These are phyloP conservation scores for Sapria himalayana DNA, from an alignment of 345 rosid genomes.

Conservation along the genomic window DNA sequence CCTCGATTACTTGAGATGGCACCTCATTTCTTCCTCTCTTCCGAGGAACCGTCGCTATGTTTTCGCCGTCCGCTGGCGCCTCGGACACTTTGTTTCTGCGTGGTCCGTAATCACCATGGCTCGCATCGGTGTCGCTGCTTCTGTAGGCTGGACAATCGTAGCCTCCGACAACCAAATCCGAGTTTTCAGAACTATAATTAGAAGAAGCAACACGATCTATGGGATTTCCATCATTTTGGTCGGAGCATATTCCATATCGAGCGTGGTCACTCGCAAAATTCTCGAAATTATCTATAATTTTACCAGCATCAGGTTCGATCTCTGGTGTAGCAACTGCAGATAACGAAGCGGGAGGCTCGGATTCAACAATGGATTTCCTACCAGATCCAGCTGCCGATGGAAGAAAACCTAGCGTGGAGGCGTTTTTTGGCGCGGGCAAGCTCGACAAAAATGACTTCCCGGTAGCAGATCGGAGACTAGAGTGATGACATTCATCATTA, in stretches of 20 bases:
- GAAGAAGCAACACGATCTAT: background rate
- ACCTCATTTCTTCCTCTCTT: constrained; percentile 62
- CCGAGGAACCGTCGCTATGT: constrained; percentile 20
- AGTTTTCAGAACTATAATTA: constrained; percentile 9
- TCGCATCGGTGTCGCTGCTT: constrained; percentile 4
- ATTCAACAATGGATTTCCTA: constrained; percentile 43
- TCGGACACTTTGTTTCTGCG: constrained; percentile 15
- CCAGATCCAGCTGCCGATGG: constrained; percentile 32
- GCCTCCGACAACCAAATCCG: too few species aligned
- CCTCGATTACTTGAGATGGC: constrained; percentile 60
- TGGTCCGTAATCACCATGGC: constrained; percentile 10
- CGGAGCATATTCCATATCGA: too few species aligned
- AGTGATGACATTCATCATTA: too few species aligned
- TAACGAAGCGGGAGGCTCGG: constrained; percentile 15
- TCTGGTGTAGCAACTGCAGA: constrained; percentile 7
- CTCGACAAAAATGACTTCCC: constrained; percentile 53
- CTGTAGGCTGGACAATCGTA: too few species aligned
- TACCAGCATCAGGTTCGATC: constrained; percentile 12
- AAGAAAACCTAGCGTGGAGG: constrained; percentile 40
- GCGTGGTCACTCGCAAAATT: constrained; percentile 13
- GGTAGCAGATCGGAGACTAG: constrained; percentile 20
- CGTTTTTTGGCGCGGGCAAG: constrained; percentile 57
- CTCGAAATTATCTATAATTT: constrained; percentile 6
- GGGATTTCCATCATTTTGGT: constrained; percentile 7
- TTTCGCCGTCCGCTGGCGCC: constrained; percentile 12